These are phyloP conservation scores for Thielaviopsis euricoi DNA, from an alignment of 2,329 filamentous ascomycete species.

Conservation along the genomic window DNA sequence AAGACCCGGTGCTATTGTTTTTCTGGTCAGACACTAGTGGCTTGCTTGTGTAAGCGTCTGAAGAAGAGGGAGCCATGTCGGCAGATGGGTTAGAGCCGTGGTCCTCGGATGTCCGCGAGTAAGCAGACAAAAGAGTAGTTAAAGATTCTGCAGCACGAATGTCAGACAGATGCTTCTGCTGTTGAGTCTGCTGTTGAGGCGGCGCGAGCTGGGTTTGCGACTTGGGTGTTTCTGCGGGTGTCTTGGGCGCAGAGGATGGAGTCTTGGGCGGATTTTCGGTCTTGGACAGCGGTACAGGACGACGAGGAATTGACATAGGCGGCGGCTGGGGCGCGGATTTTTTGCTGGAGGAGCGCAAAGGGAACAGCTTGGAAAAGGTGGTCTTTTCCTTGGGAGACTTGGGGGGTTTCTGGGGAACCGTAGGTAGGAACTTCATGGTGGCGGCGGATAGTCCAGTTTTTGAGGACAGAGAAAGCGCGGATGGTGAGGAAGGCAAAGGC, in stretches of 20 bases:
- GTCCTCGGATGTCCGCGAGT: slow-evolving; percentile 31
- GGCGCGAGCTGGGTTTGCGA: slow-evolving; percentile 3
- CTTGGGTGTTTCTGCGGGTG: not conserved
- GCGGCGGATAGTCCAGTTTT: slow-evolving; percentile 11
- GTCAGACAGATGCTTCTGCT: slow-evolving; percentile 18
- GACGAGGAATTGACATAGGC: slow-evolving; percentile 22
- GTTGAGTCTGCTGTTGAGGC: slow-evolving; percentile 9
- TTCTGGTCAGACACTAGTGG: too few relatives aligned
- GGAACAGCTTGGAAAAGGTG: slow-evolving; percentile 14
- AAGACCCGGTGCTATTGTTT: too few relatives aligned
- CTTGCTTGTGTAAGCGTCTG: slow-evolving; percentile 6
- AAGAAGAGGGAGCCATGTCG: not conserved
- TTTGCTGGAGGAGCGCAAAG: slow-evolving; percentile 13
- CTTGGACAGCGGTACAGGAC: slow-evolving; percentile 17
- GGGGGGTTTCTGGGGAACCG: slow-evolving; percentile 9
- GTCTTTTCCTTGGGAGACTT: slow-evolving; percentile 13
- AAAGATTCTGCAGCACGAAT: slow-evolving; percentile 28
- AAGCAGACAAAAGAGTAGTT: slow-evolving; percentile 38
- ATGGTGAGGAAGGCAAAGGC: too few relatives aligned
- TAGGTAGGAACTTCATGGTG: slow-evolving; percentile 10
- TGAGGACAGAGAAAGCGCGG: not conserved
- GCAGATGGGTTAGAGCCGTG: not conserved
- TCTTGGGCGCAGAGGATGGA: not conserved
- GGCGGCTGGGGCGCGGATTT: slow-evolving; percentile 13
- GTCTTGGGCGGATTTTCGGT: not conserved